Evolutionary conservation across 768 basidiomycete species (phyloP), one percentile per base, ranked within the genome.

Genomic region (Serpula lacrymans): DNA sequence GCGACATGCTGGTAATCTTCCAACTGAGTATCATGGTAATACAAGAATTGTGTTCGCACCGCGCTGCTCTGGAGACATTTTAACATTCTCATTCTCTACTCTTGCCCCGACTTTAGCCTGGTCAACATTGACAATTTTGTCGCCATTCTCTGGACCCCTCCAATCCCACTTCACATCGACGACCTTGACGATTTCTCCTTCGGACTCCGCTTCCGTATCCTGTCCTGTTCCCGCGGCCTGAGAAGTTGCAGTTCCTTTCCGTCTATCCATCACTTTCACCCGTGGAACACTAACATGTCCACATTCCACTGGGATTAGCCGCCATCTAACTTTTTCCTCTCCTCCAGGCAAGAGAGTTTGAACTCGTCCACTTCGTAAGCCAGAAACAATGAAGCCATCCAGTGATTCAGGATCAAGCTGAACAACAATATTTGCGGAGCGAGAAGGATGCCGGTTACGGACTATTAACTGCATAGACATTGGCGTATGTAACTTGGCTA

Each of bases 311-410:
- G 88, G 84, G 21, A 88, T 72, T 23, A 89, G 55, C 21, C 71
- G 75, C 84, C 87, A 91, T 8, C 63, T 62, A 16, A 90, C 37
- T 43, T 59, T 70, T 49, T 80, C 80, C 57, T 89, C 87, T 20
- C 71, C 66, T 5, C 82, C 82, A 1, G 91, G 84, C 30, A 88
- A 66, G n/a, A 97, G 64, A 32, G 84, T 63, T 2, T 88, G 82
- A 7, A 90, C 48, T 8, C 80, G 74, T 3, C 80, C 78, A 35
- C 68, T 75, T 34, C 88, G 70, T 25, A 86, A 57, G 0, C 94
- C 93, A 3, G 88, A 77, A 30, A 92, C 77, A 12, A 93, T 78
- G 59, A 96, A 95, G n/a, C 74, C 70, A 29, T 88, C 88, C 10
- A 73, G 62, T 12, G 64, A 48, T 45, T 84, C 81, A 1, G 80